Percentiles rank a stretch among this genome's conserved stretches.
phyloP scores from a whole-genome alignment of 1,284 basidiomycete species.

The Irpex lacteus region DNA sequence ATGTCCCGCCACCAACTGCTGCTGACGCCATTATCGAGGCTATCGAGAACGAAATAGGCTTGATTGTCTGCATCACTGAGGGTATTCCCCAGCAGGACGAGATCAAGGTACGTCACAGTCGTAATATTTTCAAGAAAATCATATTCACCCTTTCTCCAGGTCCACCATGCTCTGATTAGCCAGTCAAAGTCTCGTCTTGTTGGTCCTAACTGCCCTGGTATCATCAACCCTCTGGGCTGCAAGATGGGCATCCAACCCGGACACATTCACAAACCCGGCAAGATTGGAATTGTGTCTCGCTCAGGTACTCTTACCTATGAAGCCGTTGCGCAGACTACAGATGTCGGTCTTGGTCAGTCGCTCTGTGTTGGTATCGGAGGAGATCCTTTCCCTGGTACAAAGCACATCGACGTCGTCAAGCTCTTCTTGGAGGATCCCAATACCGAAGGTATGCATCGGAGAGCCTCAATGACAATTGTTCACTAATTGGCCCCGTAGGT shows the following conservation, averaged over 20 bases:
- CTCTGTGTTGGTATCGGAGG: conserved; percentile 98
- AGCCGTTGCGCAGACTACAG: conserved; percentile 92
- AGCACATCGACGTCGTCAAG: conserved; percentile 95
- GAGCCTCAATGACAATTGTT: neutral
- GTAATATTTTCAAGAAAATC: neutral
- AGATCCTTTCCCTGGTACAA: conserved; percentile 98
- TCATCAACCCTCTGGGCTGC: conserved; percentile 96
- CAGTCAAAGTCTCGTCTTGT: conserved; percentile 95
- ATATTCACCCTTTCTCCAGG: conserved; percentile 39
- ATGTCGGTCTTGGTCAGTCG: conserved; percentile 95
- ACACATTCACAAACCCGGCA: conserved; percentile 94
- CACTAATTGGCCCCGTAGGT: conserved; percentile 43
- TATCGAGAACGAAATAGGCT: conserved; percentile 93
- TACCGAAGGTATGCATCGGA: conserved; percentile 69
- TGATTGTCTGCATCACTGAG: conserved; percentile 97
- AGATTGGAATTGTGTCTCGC: conserved; percentile 95
- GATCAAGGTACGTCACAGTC: conserved; percentile 61
- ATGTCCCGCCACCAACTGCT: conserved; percentile 91
- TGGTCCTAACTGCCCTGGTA: conserved; percentile 97
- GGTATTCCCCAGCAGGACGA: conserved; percentile 97
- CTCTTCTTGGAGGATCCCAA: conserved; percentile 93
- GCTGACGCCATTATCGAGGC: conserved; percentile 97
- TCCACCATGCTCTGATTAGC: conserved; percentile 90
- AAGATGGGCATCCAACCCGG: conserved; percentile 99
- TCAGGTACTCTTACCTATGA: conserved; percentile 95